Conservation (phyloP, 257 asterid species). For the Gardenia jasminoides region DNA sequence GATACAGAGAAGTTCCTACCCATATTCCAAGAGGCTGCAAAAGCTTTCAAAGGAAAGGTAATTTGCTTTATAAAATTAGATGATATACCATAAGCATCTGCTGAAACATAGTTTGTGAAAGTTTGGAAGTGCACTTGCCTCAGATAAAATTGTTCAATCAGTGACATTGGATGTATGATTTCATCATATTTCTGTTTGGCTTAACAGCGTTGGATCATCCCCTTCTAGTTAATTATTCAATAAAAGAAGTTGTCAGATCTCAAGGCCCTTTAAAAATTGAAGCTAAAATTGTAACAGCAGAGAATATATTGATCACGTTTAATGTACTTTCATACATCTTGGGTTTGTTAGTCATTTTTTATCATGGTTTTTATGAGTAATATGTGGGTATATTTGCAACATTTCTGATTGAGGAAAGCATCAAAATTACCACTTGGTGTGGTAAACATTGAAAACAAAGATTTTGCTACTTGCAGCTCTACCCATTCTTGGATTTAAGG, state of each 20-base stretch:
- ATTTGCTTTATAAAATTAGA: not conserved
- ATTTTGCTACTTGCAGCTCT: not conserved
- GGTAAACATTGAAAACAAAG: not conserved
- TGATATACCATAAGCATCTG: not conserved
- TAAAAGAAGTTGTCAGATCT: not conserved
- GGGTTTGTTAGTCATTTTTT: not conserved
- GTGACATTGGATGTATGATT: not conserved
- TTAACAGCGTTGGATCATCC: not conserved
- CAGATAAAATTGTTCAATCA: not conserved
- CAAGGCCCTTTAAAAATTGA: not conserved
- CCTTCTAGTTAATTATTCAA: too few species aligned
- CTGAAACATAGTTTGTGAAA: not conserved
- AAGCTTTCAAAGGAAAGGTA: constrained; percentile 90
- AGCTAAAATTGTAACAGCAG: not conserved
- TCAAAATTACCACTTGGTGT: not conserved
- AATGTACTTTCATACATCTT: not conserved
- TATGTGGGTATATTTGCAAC: not conserved
- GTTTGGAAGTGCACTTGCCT: not conserved
- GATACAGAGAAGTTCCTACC: constrained; percentile 63
- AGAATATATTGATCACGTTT: not conserved
- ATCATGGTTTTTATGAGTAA: not conserved
- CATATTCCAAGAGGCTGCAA: constrained; percentile 76
- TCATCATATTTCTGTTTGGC: not conserved
- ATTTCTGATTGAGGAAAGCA: not conserved
- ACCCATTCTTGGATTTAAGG: not conserved